Percentiles rank a stretch among this genome's conserved stretches.
Conservation (phyloP, 768 basidiomycete genomes). For the Kwoniella newhampshirensis region DNA sequence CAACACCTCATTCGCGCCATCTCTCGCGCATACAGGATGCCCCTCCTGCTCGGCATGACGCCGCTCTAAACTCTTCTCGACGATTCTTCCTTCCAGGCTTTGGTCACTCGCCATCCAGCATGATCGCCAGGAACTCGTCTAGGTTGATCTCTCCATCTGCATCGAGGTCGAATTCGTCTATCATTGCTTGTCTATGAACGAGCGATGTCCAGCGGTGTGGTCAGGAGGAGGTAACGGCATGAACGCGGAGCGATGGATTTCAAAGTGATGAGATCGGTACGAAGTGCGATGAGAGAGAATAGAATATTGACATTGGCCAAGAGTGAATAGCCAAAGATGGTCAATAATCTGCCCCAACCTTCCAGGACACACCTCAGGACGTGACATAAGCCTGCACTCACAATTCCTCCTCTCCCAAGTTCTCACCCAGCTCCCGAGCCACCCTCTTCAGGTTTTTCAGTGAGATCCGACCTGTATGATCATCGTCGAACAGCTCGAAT, state of each 20-base stretch:
- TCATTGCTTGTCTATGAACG: slow-evolving; percentile 95
- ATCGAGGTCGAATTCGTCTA: slow-evolving; percentile 98
- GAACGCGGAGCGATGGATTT: neutral
- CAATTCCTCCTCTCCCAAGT: slow-evolving; percentile 94
- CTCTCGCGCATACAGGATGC: too few relatives aligned
- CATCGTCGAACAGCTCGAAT: slow-evolving; percentile 95
- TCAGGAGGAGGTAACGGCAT: neutral
- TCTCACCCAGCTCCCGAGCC: slow-evolving; percentile 94
- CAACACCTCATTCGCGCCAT: too few relatives aligned
- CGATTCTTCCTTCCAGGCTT: neutral
- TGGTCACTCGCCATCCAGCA: slow-evolving; percentile 73
- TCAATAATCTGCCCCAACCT: too few relatives aligned
- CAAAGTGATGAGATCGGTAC: slow-evolving; percentile 19
- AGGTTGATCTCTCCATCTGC: slow-evolving; percentile 96
- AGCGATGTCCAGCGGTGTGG: neutral
- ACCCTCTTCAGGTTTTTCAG: slow-evolving; percentile 86
- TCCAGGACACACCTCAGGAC: too few relatives aligned
- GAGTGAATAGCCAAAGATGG: too few relatives aligned
- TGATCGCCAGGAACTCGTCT: slow-evolving; percentile 93
- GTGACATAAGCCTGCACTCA: too few relatives aligned
- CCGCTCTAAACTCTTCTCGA: too few relatives aligned
- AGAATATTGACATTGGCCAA: too few relatives aligned
- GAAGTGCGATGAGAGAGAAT: slow-evolving; percentile 1
- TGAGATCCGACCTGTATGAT: slow-evolving; percentile 90
- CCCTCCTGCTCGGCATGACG: too few relatives aligned